Evolutionary conservation across 163 green algal species (phyloP), one percentile per base, ranked within the genome.

Genomic region (Scenedesmus sp.): DNA sequence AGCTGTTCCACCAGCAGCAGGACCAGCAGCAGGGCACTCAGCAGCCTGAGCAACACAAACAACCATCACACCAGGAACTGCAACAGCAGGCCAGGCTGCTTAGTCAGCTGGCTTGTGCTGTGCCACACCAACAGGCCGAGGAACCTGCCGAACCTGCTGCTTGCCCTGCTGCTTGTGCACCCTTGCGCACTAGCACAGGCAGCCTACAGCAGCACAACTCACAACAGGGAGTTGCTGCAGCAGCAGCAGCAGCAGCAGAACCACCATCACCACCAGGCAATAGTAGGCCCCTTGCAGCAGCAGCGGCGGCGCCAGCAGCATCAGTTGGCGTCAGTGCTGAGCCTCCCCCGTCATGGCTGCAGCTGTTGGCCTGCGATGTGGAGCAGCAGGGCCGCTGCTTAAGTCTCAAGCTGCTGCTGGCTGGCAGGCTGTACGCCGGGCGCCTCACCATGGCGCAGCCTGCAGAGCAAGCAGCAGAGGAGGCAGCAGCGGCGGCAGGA

Each of bases 281-380:
- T 3, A 20, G 3, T 53, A 35, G 1, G 2, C 33, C 51, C 33
- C 35, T 15, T 18, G 30, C 82, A 51, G 82, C 82, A 51, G 81
- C 81, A 51, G 81, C 35, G 12, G 53, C 53, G 37, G 81, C 73
- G 30, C 9, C 73, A 49, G 73, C 73, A 49, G 73, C 73, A 49
- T 5, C 37, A 22, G 44, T 9, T 40, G 85, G 30, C 15, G 68
- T 20, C 26, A 1, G 22, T 65, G 22, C 26, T 5, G 44, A 26
- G 10, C 42, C 65, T 5, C n/a, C 85, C 2, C 85, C 85, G 0
- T 72, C 70, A 13, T 83, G 65, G 85, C 85, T 90, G 43, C 56
- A 90, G 85, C 85, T 90, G 72, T 30, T 90, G 33, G 53, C 20
- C 35, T 90, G 85, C 59, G 72, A 76, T 26, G 44, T 84, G 20